Evolutionary conservation across 2,329 filamentous ascomycete genomes (phyloP).

Genomic region (Cryoendolithus antarcticus): DNA sequence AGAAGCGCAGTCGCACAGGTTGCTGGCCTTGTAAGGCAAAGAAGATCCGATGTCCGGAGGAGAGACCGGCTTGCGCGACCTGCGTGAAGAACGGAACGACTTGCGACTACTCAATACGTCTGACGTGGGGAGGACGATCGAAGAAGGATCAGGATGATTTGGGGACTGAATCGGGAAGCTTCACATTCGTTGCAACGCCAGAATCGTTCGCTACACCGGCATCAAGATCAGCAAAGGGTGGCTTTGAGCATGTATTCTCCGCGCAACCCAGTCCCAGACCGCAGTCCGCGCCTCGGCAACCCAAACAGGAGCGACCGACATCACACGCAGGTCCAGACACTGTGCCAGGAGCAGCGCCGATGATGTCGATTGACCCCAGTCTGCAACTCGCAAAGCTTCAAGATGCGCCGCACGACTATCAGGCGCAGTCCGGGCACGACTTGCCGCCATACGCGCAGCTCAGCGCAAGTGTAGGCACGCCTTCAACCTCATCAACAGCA

Average conservation of each 20-base stretch:
- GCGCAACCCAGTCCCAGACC: slow-evolving; percentile 11
- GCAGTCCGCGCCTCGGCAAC: too few relatives aligned
- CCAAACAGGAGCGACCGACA: too few relatives aligned
- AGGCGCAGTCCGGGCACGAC: too few relatives aligned
- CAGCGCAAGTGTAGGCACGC: too few relatives aligned
- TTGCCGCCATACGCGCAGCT: too few relatives aligned
- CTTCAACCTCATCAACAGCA: too few relatives aligned
- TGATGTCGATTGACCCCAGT: too few relatives aligned
- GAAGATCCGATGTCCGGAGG: slow-evolving; percentile 72
- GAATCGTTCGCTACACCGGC: slow-evolving; percentile 2
- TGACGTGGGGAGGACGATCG: slow-evolving; percentile 68
- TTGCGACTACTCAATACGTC: slow-evolving; percentile 69
- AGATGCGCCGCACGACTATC: too few relatives aligned
- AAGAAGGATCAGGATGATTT: slow-evolving; percentile 36
- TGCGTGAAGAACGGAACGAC: slow-evolving; percentile 54
- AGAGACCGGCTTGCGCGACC: slow-evolving; percentile 59
- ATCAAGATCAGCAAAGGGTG: slow-evolving; percentile 6
- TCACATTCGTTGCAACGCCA: slow-evolving; percentile 19
- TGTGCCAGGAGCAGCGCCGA: too few relatives aligned
- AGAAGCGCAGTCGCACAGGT: slow-evolving; percentile 54
- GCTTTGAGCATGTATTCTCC: slow-evolving; percentile 21
- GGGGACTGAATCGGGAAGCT: slow-evolving; percentile 12
- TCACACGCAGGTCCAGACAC: too few relatives aligned
- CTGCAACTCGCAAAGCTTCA: too few relatives aligned
- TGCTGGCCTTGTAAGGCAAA: slow-evolving; percentile 69